Conservation (phyloP, 2,329 filamentous ascomycete species). For the Ceratocystis smalleyi region DNA sequence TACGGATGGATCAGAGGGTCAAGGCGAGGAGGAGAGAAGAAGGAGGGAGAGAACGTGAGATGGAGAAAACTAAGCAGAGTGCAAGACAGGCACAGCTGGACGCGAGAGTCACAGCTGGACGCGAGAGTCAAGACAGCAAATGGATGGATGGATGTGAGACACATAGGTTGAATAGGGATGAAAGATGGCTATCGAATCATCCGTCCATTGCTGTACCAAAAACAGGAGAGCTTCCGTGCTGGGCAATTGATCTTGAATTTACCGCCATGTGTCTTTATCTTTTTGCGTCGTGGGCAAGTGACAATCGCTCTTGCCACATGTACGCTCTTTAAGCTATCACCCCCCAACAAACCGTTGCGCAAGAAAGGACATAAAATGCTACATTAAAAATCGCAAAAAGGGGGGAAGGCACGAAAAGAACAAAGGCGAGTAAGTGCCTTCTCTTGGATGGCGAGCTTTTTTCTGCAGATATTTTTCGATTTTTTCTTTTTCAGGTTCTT, state of each 20-base stretch:
- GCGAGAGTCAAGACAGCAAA: too few relatives aligned
- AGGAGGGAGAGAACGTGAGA: not conserved
- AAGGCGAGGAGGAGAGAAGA: not conserved
- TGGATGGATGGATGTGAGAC: too few relatives aligned
- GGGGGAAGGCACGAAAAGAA: not conserved
- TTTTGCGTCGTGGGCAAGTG: not conserved
- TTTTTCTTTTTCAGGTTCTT: not conserved
- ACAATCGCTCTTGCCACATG: not conserved
- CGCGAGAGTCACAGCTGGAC: not conserved
- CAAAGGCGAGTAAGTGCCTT: not conserved
- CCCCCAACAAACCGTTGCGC: not conserved
- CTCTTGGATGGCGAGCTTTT: not conserved
- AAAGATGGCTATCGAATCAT: too few relatives aligned
- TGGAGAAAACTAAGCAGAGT: not conserved
- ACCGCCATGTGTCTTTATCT: not conserved
- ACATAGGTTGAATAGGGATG: too few relatives aligned
- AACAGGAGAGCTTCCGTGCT: not conserved
- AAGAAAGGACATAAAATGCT: not conserved
- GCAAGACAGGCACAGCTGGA: not conserved
- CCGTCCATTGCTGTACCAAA: too few relatives aligned
- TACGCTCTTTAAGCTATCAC: not conserved
- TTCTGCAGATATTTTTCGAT: not conserved
- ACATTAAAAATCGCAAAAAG: not conserved
- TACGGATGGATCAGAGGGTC: not conserved
- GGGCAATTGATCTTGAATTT: not conserved